These are phyloP conservation scores for Erigeron canadensis DNA, from an alignment of 129 eudicot species.

Conservation along the genomic window DNA sequence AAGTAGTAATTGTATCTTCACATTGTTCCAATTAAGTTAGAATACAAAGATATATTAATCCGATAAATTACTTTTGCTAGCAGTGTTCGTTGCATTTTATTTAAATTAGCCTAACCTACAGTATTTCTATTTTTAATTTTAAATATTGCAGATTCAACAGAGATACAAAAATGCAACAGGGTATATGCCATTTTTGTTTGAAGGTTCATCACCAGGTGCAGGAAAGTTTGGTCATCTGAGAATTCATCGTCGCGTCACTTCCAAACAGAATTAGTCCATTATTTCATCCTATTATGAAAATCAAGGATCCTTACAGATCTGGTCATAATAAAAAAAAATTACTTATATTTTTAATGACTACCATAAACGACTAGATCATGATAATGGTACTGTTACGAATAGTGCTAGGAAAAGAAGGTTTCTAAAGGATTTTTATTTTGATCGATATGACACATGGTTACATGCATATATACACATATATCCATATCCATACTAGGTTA, in stretches of 20 bases:
- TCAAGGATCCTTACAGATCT: conserved; percentile 19
- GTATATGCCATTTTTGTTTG: conserved; percentile 74
- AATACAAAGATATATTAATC: not conserved
- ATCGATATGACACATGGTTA: too few relatives aligned
- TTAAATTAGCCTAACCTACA: not conserved
- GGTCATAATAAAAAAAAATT: not conserved
- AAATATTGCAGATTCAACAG: conserved; percentile 67
- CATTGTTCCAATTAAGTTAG: too few relatives aligned
- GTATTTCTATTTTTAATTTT: not conserved
- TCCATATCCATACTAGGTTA: too few relatives aligned
- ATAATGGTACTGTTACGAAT: not conserved
- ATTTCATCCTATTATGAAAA: not conserved
- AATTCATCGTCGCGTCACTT: conserved; percentile 57
- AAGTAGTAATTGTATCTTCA: not conserved
- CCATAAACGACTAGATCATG: not conserved
- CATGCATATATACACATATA: too few relatives aligned
- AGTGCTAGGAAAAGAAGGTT: not conserved
- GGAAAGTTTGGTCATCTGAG: conserved; percentile 90
- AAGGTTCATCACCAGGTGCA: conserved; percentile 99
- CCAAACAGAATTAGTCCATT: conserved; percentile 24
- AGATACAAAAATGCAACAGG: conserved; percentile 82
- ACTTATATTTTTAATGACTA: not conserved
- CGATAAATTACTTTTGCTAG: not conserved
- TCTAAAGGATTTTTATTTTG: not conserved
- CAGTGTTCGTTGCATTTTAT: not conserved